phyloP scores from a whole-genome alignment of 208 protist genomes.

The Trypanosoma theileri region DNA sequence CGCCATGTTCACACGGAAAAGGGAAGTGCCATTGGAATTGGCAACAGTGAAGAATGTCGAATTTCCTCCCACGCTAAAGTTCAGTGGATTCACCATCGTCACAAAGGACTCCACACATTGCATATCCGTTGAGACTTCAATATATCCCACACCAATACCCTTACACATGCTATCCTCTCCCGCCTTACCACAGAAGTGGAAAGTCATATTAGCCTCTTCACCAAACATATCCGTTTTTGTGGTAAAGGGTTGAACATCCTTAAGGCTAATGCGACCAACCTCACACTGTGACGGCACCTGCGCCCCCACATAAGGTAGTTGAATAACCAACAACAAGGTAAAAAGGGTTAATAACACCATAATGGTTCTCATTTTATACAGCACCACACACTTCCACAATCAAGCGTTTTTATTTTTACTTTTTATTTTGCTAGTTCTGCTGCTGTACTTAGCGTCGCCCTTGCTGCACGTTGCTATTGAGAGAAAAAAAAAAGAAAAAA shows the following conservation, averaged over 20 bases:
- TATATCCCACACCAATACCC: neutral
- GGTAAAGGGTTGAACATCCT: neutral
- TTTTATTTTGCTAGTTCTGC: no score
- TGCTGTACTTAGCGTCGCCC: no score
- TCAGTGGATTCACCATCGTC: neutral
- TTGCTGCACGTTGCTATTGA: no score
- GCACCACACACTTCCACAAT: no score
- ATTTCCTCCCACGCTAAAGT: neutral
- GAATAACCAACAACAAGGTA: no score
- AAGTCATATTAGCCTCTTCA: constrained; percentile 1
- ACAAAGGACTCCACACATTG: constrained; percentile 18
- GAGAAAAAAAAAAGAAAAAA: no score
- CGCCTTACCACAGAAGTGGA: constrained; percentile 10
- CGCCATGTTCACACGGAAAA: constrained; percentile 11
- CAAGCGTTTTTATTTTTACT: no score
- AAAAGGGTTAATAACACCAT: no score
- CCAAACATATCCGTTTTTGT: constrained; percentile 16
- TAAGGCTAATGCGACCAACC: constrained; percentile 6
- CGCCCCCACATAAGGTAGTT: neutral
- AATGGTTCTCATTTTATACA: no score
- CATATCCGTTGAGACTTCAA: constrained; percentile 1
- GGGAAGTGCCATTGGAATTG: neutral
- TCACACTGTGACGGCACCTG: neutral
- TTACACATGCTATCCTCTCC: neutral
- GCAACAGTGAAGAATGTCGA: constrained; percentile 3